These are phyloP conservation scores for Allomyces macrogynus DNA, from an alignment of 192 early-diverging fungal species.

Conservation along the genomic window DNA sequence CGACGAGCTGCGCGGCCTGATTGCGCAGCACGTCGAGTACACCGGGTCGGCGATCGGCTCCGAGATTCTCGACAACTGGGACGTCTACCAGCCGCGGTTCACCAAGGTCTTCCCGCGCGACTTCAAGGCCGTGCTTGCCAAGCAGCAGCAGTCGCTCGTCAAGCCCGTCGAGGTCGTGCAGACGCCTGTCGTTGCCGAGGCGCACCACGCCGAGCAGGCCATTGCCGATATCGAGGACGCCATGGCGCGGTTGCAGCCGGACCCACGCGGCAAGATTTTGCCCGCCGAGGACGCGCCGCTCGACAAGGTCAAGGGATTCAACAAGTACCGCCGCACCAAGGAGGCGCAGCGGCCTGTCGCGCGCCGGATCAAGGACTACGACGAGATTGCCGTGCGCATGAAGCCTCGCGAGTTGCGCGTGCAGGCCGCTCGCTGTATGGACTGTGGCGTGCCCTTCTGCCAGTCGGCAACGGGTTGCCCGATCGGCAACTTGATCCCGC, in stretches of 20 bases:
- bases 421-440: slow-evolving; percentile 95
- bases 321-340: slow-evolving; percentile 72
- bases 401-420: slow-evolving; percentile 57
- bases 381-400: slow-evolving; percentile 84
- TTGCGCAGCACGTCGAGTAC: slow-evolving; percentile 58
- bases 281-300: slow-evolving; percentile 27
- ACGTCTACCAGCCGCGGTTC: slow-evolving; percentile 48
- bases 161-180: slow-evolving; percentile 5
- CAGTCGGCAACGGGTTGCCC: slow-evolving; percentile 88
- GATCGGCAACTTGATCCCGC: slow-evolving; percentile 96
- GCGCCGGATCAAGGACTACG: slow-evolving; percentile 71
- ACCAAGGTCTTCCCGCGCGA: slow-evolving; percentile 89
- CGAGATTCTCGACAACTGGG: slow-evolving; percentile 46
- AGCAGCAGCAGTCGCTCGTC: slow-evolving; percentile 18
- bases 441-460: slow-evolving; percentile 96
- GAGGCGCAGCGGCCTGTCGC: slow-evolving; percentile 71
- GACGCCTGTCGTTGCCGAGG: slow-evolving; percentile 13
- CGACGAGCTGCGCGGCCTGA: slow-evolving; percentile 44
- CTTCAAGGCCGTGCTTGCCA: slow-evolving; percentile 56
- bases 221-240: slow-evolving; percentile 80
- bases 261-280: too few relatives aligned
- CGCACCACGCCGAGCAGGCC: slow-evolving; percentile 26
- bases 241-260: slow-evolving; percentile 53
- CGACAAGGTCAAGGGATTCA: slow-evolving; percentile 93
- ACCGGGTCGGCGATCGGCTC: slow-evolving; percentile 67